These are phyloP conservation scores for Entonaema liquescens DNA, from an alignment of 495 filamentous ascomycete genomes.

Conservation along the genomic window DNA sequence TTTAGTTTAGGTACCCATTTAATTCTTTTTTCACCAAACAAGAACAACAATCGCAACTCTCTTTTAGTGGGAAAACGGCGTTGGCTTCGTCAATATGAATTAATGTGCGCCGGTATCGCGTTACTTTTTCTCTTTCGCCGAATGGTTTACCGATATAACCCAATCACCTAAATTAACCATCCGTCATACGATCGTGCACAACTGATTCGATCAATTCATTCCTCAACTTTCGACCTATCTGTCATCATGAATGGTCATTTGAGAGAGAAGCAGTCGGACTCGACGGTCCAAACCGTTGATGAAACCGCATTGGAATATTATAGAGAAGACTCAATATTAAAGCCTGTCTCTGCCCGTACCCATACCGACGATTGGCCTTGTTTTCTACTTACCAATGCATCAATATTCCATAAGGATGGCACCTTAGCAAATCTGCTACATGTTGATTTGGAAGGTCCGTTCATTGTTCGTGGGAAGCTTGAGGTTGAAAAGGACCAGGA, in stretches of 20 bases:
- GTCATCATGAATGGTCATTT: slow-evolving; percentile 49
- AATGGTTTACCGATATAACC: not conserved
- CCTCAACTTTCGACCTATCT: not conserved
- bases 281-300: slow-evolving; percentile 45
- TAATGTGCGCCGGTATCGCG: not conserved
- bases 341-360: slow-evolving; percentile 28
- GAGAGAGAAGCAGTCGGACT: slow-evolving; percentile 43
- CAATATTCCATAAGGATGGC: slow-evolving; percentile 53
- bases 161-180: not conserved
- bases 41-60: not conserved
- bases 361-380: slow-evolving; percentile 50
- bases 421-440: slow-evolving; percentile 55
- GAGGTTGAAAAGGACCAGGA: slow-evolving; percentile 51
- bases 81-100: not conserved
- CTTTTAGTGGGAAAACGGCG: not conserved
- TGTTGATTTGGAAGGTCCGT: slow-evolving; percentile 52
- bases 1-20: not conserved
- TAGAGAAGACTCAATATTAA: slow-evolving; percentile 49
- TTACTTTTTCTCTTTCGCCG: not conserved
- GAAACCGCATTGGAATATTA: slow-evolving; percentile 40
- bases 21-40: not conserved
- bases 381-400: slow-evolving; percentile 57
- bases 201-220: not conserved
- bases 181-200: not conserved
- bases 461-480: slow-evolving; percentile 54